Evolutionary conservation across 129 eudicot species (phyloP), one percentile per base, ranked within the genome.

Genomic region (Chrysanthemum makinoi): DNA sequence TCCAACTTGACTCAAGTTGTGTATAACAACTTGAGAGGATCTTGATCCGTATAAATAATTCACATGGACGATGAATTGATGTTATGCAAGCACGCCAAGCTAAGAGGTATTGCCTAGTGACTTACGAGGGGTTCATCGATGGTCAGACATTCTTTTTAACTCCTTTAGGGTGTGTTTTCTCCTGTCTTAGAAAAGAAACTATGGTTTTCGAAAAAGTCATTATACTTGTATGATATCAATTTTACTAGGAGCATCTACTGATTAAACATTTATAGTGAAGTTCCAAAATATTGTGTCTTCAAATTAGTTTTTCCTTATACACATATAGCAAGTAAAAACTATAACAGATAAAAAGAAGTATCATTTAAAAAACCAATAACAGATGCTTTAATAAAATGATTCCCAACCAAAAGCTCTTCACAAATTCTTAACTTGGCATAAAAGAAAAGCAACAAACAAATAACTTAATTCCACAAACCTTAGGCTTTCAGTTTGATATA

Each of bases 341-440:
- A 58, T 65, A 17, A n/a, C 55, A 54, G 7, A 33, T 6, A 11
- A 30, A 63, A 50, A 18, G 51, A 66, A 74, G 26, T 53, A 44
- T 65, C 59, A 54, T 55, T 26, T 11, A 22, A 3, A 35, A 35
- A 5, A 35, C 43, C 1, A 35, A 35, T 17, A 57, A 75, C 19
- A 75, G 19, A 65, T 44, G 56, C 50, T n/a, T 56, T 44, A 59
- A 46, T 5, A 13, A 17, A 43, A 56, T 26, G 19, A 75, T 75
- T 26, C 9, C 28, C 11, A 19, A 39, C 7, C 54, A 73, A 6
- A 16, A 44, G 47, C 48, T 59, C 17, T 22, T 19, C 3, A 57
- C 44, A 20, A 20, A 18, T 70, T 28, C 49, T 62, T 51, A 50
- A 22, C 62, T 14, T 51, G 5, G 14, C 12, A 39, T 48, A 65